Evolutionary conservation across 768 basidiomycete genomes (phyloP).

Genomic region (Mycena albidolilacea): DNA sequence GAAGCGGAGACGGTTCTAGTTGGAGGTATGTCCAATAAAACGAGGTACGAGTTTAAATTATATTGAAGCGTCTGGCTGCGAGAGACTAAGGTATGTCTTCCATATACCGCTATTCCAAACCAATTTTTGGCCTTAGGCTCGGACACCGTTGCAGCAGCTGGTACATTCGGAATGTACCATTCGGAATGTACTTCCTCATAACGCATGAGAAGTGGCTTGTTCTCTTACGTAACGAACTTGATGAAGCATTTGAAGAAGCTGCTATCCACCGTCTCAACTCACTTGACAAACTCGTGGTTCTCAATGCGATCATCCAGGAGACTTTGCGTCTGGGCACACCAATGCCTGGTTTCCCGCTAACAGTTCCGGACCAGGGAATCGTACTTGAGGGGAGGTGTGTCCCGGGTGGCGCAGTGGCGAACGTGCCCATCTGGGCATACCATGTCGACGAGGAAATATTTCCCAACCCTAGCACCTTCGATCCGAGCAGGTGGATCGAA

Average conservation of each 20-base stretch:
- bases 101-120: too few relatives aligned
- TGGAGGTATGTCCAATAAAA: constrained; percentile 11
- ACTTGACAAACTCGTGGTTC: neutral
- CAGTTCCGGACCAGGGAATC: neutral
- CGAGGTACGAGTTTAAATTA: too few relatives aligned
- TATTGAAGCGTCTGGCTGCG: too few relatives aligned
- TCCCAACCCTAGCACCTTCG: neutral
- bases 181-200: neutral
- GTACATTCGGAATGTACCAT: too few relatives aligned
- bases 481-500: constrained; percentile 22
- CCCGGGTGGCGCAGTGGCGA: constrained; percentile 10
- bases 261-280: neutral
- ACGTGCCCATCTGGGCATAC: constrained; percentile 13
- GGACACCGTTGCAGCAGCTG: constrained; percentile 4
- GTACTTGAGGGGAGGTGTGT: constrained; percentile 4
- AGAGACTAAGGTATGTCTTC: constrained; percentile 1
- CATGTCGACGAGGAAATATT: constrained; percentile 19
- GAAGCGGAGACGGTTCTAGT: constrained; percentile 17
- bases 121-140: neutral
- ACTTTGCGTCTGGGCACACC: constrained; percentile 8
- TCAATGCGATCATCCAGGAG: constrained; percentile 21
- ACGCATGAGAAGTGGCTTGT: constrained; percentile 59
- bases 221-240: constrained; percentile 84
- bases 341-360: neutral
- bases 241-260: neutral